Conservation (phyloP, 495 filamentous ascomycete genomes). For the Podospora appendiculata region DNA sequence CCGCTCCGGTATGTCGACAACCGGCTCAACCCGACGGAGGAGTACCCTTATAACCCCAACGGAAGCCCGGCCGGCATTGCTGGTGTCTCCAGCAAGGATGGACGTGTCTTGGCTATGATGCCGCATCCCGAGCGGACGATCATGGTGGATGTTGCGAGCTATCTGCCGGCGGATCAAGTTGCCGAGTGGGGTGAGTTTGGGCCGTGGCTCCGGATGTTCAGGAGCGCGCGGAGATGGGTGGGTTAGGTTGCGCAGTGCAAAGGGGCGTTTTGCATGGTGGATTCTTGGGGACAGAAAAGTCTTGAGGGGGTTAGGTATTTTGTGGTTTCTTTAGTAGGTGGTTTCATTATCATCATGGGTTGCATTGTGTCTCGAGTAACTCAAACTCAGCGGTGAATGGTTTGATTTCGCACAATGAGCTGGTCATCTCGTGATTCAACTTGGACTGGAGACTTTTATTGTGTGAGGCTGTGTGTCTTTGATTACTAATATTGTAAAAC, state of each 20-base stretch:
- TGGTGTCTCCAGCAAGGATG: conserved; percentile 70
- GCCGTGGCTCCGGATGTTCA: conserved; percentile 79
- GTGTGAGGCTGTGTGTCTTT: too few species aligned
- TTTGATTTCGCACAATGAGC: too few species aligned
- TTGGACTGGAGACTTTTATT: too few species aligned
- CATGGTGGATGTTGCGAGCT: conserved; percentile 73
- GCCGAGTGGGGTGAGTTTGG: conserved; percentile 79
- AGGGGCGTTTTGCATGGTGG: too few species aligned
- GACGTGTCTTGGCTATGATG: conserved; percentile 89
- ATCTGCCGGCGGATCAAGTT: conserved; percentile 52
- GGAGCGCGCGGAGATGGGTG: conserved; percentile 78
- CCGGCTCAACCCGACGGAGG: conserved; percentile 60
- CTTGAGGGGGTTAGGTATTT: too few species aligned
- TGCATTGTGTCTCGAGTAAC: too few species aligned
- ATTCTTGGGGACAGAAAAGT: too few species aligned
- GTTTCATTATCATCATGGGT: too few species aligned
- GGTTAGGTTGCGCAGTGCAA: conserved; percentile 38
- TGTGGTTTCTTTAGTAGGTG: too few species aligned
- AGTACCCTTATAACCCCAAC: conserved; percentile 91
- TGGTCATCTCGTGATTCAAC: too few species aligned
- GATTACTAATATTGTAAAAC: too few species aligned
- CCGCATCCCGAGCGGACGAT: conserved; percentile 94
- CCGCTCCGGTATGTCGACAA: conserved; percentile 82
- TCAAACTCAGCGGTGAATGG: too few species aligned
- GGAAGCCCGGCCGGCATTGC: conserved; percentile 84